Conservation (phyloP, 768 basidiomycete species). For the Vararia minispora region DNA sequence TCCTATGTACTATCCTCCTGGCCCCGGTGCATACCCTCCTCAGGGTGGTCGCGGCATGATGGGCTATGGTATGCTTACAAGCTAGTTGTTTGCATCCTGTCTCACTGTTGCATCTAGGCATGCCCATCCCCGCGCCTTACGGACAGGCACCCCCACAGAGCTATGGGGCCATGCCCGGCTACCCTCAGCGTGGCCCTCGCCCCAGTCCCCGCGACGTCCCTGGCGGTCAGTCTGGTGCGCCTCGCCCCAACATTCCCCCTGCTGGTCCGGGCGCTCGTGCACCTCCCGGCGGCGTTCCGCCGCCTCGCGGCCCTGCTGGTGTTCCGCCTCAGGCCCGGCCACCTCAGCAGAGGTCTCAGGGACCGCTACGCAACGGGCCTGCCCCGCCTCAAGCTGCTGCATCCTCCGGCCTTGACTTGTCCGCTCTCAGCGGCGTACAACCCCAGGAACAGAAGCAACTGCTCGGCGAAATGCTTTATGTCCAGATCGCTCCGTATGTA, state of each 20-base stretch:
- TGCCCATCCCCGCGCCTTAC: conserved; percentile 67
- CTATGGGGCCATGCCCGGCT: conserved; percentile 60
- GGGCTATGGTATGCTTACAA: conserved; percentile 81
- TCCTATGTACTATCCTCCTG: conserved; percentile 79
- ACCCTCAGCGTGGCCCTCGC: conserved; percentile 52
- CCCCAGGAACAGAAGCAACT: conserved; percentile 96
- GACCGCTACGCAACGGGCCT: conserved; percentile 21
- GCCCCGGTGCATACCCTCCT: conserved; percentile 71
- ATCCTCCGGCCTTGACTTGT: conserved; percentile 48
- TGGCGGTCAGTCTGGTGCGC: conserved; percentile 32
- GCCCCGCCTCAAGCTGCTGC: conserved; percentile 35
- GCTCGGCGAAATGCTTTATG: conserved; percentile 93
- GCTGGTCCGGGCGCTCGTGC: conserved; percentile 33
- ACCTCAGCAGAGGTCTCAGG: conserved; percentile 22
- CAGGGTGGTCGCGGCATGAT: conserved; percentile 64
- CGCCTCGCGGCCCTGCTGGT: conserved; percentile 35
- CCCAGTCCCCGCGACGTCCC: conserved; percentile 57
- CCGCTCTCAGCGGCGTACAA: conserved; percentile 45
- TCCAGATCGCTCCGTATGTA: conserved; percentile 74
- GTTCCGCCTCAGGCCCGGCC: conserved; percentile 33
- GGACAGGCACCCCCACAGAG: conserved; percentile 62
- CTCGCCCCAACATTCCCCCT: conserved; percentile 55
- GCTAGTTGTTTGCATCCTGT: too few species aligned
- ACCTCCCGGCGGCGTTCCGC: conserved; percentile 36
- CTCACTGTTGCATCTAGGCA: conserved; percentile 62